Evolutionary conservation across 2,329 filamentous ascomycete species (phyloP).

Genomic region (Trichoderma citrinoviride): DNA sequence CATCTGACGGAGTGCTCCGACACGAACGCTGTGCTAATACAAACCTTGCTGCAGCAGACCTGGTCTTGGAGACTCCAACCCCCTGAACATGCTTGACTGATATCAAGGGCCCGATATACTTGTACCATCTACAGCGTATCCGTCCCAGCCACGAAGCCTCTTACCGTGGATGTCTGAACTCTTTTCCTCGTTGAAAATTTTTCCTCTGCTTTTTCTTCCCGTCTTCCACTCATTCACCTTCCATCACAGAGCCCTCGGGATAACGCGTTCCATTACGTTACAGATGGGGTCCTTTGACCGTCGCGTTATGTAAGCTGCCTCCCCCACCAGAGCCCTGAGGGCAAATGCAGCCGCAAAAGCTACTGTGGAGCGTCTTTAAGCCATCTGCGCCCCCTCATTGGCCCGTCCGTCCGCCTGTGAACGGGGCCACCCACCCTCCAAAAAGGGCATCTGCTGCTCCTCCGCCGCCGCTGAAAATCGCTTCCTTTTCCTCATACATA

Average conservation of each 20-base stretch:
- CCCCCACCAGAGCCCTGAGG: conserved; percentile 7
- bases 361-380: not conserved
- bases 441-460: conserved; percentile 19
- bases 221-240: not conserved
- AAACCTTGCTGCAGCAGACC: no score
- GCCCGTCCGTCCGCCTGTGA: not conserved
- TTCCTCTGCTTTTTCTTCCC: not conserved
- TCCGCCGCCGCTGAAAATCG: conserved; percentile 14
- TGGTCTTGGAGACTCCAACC: no score
- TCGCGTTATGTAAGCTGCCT: not conserved
- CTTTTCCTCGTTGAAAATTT: not conserved
- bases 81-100: no score
- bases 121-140: no score
- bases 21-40: not conserved
- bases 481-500: conserved; percentile 11
- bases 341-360: conserved; percentile 19
- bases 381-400: conserved; percentile 2
- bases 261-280: not conserved
- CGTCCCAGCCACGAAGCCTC: no score
- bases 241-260: not conserved
- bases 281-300: not conserved
- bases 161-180: no score
- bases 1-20: not conserved
- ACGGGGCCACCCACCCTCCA: conserved; percentile 15
- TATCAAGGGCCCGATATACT: no score